Evolutionary conservation across 75 land plant genomes (phyloP), one percentile per base, ranked within the genome.

Genomic region (Pinus albicaulis): DNA sequence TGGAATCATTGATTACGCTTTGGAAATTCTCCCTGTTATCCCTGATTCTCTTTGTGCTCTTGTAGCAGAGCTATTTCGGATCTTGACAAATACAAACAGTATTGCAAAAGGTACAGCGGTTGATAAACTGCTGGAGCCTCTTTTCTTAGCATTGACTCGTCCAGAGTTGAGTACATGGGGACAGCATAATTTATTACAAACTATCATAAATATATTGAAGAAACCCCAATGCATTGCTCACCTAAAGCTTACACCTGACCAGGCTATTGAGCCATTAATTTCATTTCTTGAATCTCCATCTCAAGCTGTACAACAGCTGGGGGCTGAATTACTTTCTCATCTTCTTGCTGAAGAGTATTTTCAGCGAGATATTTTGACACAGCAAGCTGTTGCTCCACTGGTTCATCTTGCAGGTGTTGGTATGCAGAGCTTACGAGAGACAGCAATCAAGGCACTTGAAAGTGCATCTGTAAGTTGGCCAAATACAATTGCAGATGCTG

Each of bases 391-490:
- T 38, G 66, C 74, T 61, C 81, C 87, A 23, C 81, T 85, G 26
- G 86, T 85, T 52, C 57, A 72, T 23, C 86, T 85, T 20, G 78
- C 76, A 8, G 86, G 87, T 59, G 65, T 77, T 24, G 86, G 86
- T 22, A 81, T 79, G 10, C 81, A 80, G 15, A 83, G 81, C 23
- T 69, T 85, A 44, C 87, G 83, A 25, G 73, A 85, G 81, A 85
- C 83, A 77, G 81, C 87, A 16, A 69, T 85, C 53, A 78, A 79
- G 26, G 87, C 87, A 38, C 38, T 85, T 38, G 87, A 85, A 71
- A 72, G 75, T 48, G 87, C 86, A n/a, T 85, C 87, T 38, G 72
- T 59, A 10, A 83, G 87, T 70, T 85, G 87, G 87, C 87, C 87
- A 17, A 83, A 85, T 71, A 86, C 87, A 31, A 76, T 85, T 36